Base-by-base conservation (phyloP, 768 basidiomycete species). In the Rhodosporidiobolus odoratus region DNA sequence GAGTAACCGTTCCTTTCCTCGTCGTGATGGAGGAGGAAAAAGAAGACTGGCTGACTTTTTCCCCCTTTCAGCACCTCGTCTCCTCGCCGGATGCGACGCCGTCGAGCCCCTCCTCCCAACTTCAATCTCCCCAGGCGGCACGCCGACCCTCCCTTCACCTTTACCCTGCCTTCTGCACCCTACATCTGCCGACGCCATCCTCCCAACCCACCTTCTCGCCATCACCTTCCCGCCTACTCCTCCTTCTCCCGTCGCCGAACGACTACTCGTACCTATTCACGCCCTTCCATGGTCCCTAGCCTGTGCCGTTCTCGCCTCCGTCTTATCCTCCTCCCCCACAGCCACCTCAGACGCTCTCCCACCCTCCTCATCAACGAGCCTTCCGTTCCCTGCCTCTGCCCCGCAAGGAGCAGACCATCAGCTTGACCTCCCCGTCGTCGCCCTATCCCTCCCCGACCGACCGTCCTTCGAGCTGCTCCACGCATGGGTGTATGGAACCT, bases 141-240 rank as follows among this genome's bases (percentile, higher is more conserved):
- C 58, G n/a, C n/a, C n/a, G n/a, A n/a, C 63, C 27, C 53, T 12
- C 23, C 47, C 47, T 23, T 38, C 41, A 34, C 40, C n/a, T 32
- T 47, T 2, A 47, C 65, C 23, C 56, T 50, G 15, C 27, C 65
- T 0, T 23, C 1, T 3, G n/a, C 43, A 5, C 64, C 45, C 8
- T 25, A 1, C 16, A 25, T n/a, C 32, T 15, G 17, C 34, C 8
- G 56, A 27, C 27, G 3, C 60, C 32, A 19, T 71, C 50, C 34
- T 56, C 1, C 69, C 69, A 3, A 66, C 43, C 1, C 65, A 66
- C 41, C 47, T 71, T 45, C 69, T 71, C 60, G 45, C 69, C 4
- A 13, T 63, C 47, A 25, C 38, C 8, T 69, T 63, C 56, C 54
- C 30, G 4, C 30, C 64, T 2, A 4, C 48, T 50, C 38, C 15